Conservation (phyloP, 345 rosid genomes). For the Odontarrhena argentea region DNA sequence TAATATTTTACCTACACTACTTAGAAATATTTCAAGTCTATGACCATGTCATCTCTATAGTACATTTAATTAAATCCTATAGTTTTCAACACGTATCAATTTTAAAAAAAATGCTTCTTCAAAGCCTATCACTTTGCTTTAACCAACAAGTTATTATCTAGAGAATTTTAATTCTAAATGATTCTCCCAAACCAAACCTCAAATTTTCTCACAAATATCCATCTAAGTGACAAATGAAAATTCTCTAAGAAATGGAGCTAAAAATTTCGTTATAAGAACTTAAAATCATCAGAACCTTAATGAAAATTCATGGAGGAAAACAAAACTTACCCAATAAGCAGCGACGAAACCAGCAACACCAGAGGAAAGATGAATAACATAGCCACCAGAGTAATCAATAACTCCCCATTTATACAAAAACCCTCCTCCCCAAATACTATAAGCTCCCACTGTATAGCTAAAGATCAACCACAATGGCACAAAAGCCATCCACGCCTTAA, state of each 20-base stretch:
- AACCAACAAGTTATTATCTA: not conserved
- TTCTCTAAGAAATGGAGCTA: not conserved
- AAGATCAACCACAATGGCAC: conserved; percentile 77
- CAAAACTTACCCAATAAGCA: conserved; percentile 69
- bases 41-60: conserved; percentile 23
- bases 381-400: conserved; percentile 84
- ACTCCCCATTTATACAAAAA: conserved; percentile 81
- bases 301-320: not conserved
- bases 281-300: not conserved
- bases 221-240: not conserved
- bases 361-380: conserved; percentile 77
- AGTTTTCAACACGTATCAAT: conserved; percentile 21
- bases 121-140: not conserved
- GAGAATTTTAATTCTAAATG: conserved; percentile 3
- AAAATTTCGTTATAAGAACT: not conserved
- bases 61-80: conserved; percentile 14
- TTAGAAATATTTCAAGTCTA: conserved; percentile 7
- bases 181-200: conserved; percentile 15
- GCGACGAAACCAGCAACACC: conserved; percentile 79
- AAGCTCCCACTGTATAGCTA: conserved; percentile 83
- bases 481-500: conserved; percentile 86
- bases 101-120: not conserved
- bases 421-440: conserved; percentile 80
- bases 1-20: not conserved
- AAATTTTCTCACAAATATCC: not conserved